Evolutionary conservation across 73 alveolate species (phyloP).

Genomic region (Vitrella brassicaformis): DNA sequence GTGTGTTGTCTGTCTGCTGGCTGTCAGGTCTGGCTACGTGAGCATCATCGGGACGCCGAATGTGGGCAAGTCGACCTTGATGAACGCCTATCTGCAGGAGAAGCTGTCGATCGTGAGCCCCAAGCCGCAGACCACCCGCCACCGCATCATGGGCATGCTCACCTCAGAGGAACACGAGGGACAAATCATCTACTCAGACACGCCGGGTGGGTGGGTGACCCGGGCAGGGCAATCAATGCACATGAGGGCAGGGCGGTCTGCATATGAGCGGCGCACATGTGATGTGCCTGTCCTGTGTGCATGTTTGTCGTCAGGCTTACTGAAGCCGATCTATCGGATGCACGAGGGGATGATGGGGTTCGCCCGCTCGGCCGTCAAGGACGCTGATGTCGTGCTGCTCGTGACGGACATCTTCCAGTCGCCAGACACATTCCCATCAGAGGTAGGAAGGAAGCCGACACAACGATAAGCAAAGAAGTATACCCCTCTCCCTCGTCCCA

Average conservation of each 20-base stretch:
- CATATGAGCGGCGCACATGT: too few species aligned
- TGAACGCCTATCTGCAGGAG: constrained; percentile 17
- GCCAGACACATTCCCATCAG: background rate
- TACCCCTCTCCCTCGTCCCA: too few species aligned
- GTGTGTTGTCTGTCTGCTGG: too few species aligned
- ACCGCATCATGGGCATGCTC: constrained; percentile 7
- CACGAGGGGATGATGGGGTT: background rate
- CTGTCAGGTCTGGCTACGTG: constrained; percentile 20
- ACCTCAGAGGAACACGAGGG: background rate
- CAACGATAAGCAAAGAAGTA: too few species aligned
- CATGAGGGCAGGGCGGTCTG: too few species aligned
- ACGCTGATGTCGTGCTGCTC: background rate
- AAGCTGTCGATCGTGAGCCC: constrained; percentile 33
- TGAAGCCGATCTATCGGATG: background rate
- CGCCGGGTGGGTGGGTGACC: background rate
- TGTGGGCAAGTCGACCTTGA: constrained; percentile 25
- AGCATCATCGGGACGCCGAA: constrained; percentile 27
- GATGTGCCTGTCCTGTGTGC: background rate
- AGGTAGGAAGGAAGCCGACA: too few species aligned
- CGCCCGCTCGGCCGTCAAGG: background rate
- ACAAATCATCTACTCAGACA: background rate
- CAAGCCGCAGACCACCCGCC: constrained; percentile 36
- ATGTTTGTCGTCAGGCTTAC: background rate
- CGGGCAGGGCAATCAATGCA: too few species aligned
- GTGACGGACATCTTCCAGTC: background rate